Conservation (phyloP, 768 basidiomycete species). For the Mycena epipterygia region DNA sequence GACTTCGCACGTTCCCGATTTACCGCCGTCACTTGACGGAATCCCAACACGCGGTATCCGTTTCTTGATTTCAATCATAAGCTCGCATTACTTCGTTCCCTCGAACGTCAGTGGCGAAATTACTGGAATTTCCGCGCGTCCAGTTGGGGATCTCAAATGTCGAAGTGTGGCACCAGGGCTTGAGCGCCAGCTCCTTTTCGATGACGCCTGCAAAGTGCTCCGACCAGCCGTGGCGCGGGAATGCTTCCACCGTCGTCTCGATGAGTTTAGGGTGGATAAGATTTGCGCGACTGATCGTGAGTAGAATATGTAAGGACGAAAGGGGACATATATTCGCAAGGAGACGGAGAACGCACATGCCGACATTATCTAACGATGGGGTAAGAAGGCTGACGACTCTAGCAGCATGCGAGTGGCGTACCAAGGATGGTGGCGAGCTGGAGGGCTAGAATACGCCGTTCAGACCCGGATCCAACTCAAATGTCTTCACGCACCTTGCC, state of each 20-base stretch:
- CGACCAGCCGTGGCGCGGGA: slow-evolving; percentile 62
- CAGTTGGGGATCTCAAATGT: slow-evolving; percentile 62
- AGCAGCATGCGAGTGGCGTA: slow-evolving; percentile 36
- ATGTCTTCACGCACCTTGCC: slow-evolving; percentile 26
- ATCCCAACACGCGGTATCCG: neutral
- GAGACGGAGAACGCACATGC: slow-evolving; percentile 49
- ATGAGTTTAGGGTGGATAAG: slow-evolving; percentile 57
- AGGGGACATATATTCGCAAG: neutral
- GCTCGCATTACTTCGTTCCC: slow-evolving; percentile 58
- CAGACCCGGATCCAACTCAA: no score
- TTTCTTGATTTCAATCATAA: slow-evolving; percentile 48
- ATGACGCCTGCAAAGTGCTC: slow-evolving; percentile 58
- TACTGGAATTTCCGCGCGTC: slow-evolving; percentile 57
- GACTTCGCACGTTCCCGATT: slow-evolving; percentile 16
- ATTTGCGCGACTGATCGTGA: slow-evolving; percentile 59
- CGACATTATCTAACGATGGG: slow-evolving; percentile 55
- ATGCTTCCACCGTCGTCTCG: slow-evolving; percentile 54
- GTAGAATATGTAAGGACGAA: slow-evolving; percentile 19
- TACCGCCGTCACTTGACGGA: slow-evolving; percentile 7
- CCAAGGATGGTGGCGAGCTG: slow-evolving; percentile 65
- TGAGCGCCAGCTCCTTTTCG: slow-evolving; percentile 58
- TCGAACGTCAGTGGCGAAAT: slow-evolving; percentile 62
- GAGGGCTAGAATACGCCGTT: slow-evolving; percentile 42
- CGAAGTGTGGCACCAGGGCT: slow-evolving; percentile 66
- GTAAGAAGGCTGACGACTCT: slow-evolving; percentile 13